Evolutionary conservation across 2,329 filamentous ascomycete genomes (phyloP).

Genomic region (Alternaria gansuensis): DNA sequence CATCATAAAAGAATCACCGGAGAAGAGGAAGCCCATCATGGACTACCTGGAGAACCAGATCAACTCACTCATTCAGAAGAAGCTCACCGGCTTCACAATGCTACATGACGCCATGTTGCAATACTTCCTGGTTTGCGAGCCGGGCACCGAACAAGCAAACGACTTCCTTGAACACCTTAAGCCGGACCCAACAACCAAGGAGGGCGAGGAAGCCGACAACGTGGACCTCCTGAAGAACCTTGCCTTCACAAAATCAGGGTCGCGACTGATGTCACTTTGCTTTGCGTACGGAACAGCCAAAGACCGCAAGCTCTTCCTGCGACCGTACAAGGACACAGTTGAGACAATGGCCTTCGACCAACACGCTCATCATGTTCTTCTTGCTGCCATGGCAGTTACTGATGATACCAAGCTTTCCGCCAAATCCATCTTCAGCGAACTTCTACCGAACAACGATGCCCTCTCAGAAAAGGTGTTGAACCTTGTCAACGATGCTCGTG

Average conservation of each 20-base stretch:
- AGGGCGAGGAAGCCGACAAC: constrained; percentile 60
- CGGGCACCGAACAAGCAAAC: constrained; percentile 79
- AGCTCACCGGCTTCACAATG: constrained; percentile 95
- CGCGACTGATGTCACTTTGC: constrained; percentile 80
- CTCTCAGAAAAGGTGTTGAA: constrained; percentile 71
- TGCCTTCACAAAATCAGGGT: constrained; percentile 91
- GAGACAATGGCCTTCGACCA: constrained; percentile 83
- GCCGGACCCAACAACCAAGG: constrained; percentile 78
- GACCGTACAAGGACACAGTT: constrained; percentile 88
- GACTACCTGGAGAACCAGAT: constrained; percentile 84
- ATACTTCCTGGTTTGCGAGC: constrained; percentile 83
- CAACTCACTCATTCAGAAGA: constrained; percentile 94
- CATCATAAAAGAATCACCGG: constrained; percentile 79
- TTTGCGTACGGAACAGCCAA: constrained; percentile 89
- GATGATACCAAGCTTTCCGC: constrained; percentile 91
- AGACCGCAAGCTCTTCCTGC: constrained; percentile 88
- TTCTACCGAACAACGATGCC: constrained; percentile 66
- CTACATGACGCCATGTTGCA: constrained; percentile 98
- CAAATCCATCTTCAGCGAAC: constrained; percentile 86
- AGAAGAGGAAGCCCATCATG: constrained; percentile 89
- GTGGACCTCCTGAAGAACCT: constrained; percentile 88
- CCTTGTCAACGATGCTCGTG: constrained; percentile 71
- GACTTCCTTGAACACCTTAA: constrained; percentile 92
- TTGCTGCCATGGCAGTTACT: constrained; percentile 87
- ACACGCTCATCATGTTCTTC: constrained; percentile 80